Percentiles rank a stretch among this genome's conserved stretches.
Conservation (phyloP, 116 monocot genomes). For the Papilionanthe hybrid region DNA sequence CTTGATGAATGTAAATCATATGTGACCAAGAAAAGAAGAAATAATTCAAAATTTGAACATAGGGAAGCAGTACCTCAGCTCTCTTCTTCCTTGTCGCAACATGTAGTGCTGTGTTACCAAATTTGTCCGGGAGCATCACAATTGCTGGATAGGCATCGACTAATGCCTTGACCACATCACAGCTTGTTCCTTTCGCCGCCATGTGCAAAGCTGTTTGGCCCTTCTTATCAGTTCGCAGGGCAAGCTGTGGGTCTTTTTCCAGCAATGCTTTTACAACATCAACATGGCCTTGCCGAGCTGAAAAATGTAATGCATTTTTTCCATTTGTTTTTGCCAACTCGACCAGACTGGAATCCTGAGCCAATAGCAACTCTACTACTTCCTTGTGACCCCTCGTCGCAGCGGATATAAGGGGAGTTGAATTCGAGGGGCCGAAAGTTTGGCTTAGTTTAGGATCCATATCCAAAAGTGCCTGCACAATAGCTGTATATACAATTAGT, state of each 20-base stretch:
- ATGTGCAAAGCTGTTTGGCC: slow-evolving; percentile 92
- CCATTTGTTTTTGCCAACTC: slow-evolving; percentile 66
- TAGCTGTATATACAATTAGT: slow-evolving; percentile 44
- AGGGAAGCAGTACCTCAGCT: slow-evolving; percentile 50
- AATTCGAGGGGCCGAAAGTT: slow-evolving; percentile 74
- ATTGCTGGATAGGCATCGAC: slow-evolving; percentile 74
- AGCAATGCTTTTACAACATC: slow-evolving; percentile 70
- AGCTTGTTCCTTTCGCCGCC: slow-evolving; percentile 80
- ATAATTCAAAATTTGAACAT: not conserved
- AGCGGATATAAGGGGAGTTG: slow-evolving; percentile 80
- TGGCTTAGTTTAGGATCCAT: slow-evolving; percentile 55
- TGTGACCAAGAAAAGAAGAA: not conserved
- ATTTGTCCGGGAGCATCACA: slow-evolving; percentile 71
- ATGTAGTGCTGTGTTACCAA: slow-evolving; percentile 74
- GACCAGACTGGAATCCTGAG: slow-evolving; percentile 33
- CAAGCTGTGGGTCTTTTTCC: slow-evolving; percentile 62
- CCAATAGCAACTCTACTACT: slow-evolving; percentile 54
- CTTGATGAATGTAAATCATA: not conserved
- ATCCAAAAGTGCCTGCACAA: slow-evolving; percentile 76
- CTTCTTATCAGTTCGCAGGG: slow-evolving; percentile 85
- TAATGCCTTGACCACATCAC: slow-evolving; percentile 59
- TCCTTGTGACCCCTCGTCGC: slow-evolving; percentile 66
- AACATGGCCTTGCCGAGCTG: slow-evolving; percentile 68
- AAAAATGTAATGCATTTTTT: slow-evolving; percentile 80
- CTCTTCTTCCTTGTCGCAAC: slow-evolving; percentile 84